These are phyloP conservation scores for Pezicula neosporulosa DNA, from an alignment of 2,329 filamentous ascomycete species.

Conservation along the genomic window DNA sequence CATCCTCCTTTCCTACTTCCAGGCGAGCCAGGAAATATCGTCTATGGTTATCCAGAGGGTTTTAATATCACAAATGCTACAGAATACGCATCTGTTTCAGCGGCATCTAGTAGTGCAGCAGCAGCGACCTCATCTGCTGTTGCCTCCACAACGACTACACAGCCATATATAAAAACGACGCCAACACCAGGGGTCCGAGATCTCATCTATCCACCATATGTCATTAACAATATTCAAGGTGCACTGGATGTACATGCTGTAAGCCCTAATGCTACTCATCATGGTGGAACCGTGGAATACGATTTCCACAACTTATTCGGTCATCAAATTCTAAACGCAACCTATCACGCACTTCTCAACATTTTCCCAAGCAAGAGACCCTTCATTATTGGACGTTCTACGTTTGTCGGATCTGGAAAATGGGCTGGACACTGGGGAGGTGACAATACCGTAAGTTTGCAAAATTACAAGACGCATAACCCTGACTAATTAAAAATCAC, in stretches of 20 bases:
- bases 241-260: slow-evolving; percentile 71
- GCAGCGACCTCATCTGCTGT: slow-evolving; percentile 29
- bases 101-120: slow-evolving; percentile 48
- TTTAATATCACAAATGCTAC: slow-evolving; percentile 68
- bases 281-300: slow-evolving; percentile 71
- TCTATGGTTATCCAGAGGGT: slow-evolving; percentile 63
- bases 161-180: slow-evolving; percentile 52
- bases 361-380: slow-evolving; percentile 61
- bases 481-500: neutral
- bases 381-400: slow-evolving; percentile 80
- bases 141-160: slow-evolving; percentile 29
- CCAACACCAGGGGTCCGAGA: slow-evolving; percentile 63
- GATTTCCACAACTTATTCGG: slow-evolving; percentile 81
- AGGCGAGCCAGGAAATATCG: slow-evolving; percentile 57
- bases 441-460: slow-evolving; percentile 56
- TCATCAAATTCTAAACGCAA: slow-evolving; percentile 72
- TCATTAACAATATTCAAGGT: slow-evolving; percentile 70
- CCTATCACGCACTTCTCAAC: slow-evolving; percentile 44
- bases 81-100: slow-evolving; percentile 58
- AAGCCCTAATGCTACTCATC: slow-evolving; percentile 73
- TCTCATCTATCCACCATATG: slow-evolving; percentile 72
- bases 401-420: slow-evolving; percentile 73
- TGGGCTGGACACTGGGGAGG: slow-evolving; percentile 82
- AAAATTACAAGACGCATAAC: neutral
- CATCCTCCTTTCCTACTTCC: slow-evolving; percentile 64